Conservation (phyloP, 2,329 filamentous ascomycete genomes). For the Fusarium sp. region DNA sequence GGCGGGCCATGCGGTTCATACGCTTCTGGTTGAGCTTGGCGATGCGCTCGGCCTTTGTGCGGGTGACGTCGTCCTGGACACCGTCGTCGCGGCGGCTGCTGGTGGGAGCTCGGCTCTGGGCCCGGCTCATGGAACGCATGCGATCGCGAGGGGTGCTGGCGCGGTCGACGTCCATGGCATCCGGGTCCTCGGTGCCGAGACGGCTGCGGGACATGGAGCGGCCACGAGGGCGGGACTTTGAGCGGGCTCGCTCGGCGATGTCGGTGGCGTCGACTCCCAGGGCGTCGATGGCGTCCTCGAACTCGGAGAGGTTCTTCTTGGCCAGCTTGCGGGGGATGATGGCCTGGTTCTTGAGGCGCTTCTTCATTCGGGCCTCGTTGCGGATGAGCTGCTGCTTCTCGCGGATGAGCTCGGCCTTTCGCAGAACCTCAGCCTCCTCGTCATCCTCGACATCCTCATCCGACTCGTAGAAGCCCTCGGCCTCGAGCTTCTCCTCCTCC, state of each 20-base stretch:
- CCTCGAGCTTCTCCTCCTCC: slow-evolving; percentile 91
- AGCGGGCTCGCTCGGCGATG: slow-evolving; percentile 75
- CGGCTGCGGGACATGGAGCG: slow-evolving; percentile 71
- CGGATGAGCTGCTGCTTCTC: slow-evolving; percentile 92
- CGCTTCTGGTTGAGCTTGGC: slow-evolving; percentile 93
- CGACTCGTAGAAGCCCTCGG: slow-evolving; percentile 91
- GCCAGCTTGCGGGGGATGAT: slow-evolving; percentile 84
- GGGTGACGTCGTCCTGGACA: slow-evolving; percentile 70
- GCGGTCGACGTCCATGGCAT: slow-evolving; percentile 77
- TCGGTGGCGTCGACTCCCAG: slow-evolving; percentile 85
- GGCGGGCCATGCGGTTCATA: slow-evolving; percentile 97
- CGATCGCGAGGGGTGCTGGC: slow-evolving; percentile 58
- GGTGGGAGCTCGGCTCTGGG: slow-evolving; percentile 68
- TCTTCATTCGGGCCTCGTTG: slow-evolving; percentile 94
- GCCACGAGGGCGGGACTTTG: slow-evolving; percentile 69
- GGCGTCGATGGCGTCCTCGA: slow-evolving; percentile 83
- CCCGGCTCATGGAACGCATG: slow-evolving; percentile 75
- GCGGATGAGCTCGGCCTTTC: slow-evolving; percentile 93
- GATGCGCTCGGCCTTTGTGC: slow-evolving; percentile 83
- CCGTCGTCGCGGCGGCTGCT: slow-evolving; percentile 77
- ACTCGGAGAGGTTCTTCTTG: slow-evolving; percentile 82
- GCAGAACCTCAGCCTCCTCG: slow-evolving; percentile 83
- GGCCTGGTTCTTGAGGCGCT: slow-evolving; percentile 95
- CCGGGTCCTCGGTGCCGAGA: slow-evolving; percentile 67
- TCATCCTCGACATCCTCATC: slow-evolving; percentile 83